Percentiles rank a stretch among this genome's conserved stretches.
Evolutionary conservation across 2,329 filamentous ascomycete genomes (phyloP).

Genomic region (Neoscytalidium dimidiatum): DNA sequence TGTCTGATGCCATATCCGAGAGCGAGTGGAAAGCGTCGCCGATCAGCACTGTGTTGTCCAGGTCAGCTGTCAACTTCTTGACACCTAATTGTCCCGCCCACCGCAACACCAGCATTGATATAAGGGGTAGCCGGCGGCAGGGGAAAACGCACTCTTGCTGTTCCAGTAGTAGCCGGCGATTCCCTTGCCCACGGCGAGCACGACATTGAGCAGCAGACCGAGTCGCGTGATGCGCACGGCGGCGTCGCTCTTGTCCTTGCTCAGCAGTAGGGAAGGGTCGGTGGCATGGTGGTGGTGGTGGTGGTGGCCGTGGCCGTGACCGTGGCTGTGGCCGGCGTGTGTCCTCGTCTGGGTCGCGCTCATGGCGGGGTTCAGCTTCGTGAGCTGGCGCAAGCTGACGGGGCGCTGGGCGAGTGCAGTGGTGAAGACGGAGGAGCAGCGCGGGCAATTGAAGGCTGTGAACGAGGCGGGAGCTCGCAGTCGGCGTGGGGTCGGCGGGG

Average conservation of each 20-base stretch:
- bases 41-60: slow-evolving; percentile 62
- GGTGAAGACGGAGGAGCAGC: slow-evolving; percentile 44
- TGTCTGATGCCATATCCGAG: slow-evolving; percentile 91
- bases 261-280: slow-evolving; percentile 81
- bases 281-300: slow-evolving; percentile 74
- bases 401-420: neutral
- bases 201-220: slow-evolving; percentile 83
- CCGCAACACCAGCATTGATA: neutral
- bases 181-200: slow-evolving; percentile 93
- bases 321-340: slow-evolving; percentile 53
- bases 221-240: slow-evolving; percentile 92
- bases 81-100: slow-evolving; percentile 17
- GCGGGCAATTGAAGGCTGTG: neutral
- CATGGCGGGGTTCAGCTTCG: slow-evolving; percentile 22
- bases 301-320: slow-evolving; percentile 64
- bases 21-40: slow-evolving; percentile 95
- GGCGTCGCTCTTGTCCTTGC: slow-evolving; percentile 83
- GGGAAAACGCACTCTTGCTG: slow-evolving; percentile 62
- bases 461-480: neutral
- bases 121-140: neutral
- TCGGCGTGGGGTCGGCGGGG: neutral
- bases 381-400: slow-evolving; percentile 38
- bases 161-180: slow-evolving; percentile 92
- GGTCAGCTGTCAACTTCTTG: neutral
- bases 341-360: slow-evolving; percentile 30